A percentile compares a stretch with the other conserved stretches of the same genome.
Evolutionary conservation across 2,329 filamentous ascomycete species (phyloP).

Genomic region (Coniochaeta sp.): DNA sequence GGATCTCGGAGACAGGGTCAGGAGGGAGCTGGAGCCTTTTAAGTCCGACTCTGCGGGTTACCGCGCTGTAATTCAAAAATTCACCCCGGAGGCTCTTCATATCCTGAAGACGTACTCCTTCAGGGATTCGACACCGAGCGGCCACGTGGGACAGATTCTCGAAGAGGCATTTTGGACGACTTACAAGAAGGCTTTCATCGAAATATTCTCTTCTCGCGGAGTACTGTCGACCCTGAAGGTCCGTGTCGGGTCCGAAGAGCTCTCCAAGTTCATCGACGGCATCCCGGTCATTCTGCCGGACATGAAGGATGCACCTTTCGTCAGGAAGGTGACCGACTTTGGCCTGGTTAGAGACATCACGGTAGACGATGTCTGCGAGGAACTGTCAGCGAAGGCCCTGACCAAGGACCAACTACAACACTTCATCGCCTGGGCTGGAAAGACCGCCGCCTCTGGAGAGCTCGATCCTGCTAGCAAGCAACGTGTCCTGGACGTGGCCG

Average conservation of each 20-base stretch:
- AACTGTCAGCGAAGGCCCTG: constrained; percentile 76
- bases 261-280: constrained; percentile 70
- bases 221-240: constrained; percentile 79
- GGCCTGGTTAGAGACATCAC: constrained; percentile 85
- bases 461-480: constrained; percentile 62
- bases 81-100: constrained; percentile 74
- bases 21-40: constrained; percentile 21
- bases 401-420: constrained; percentile 69
- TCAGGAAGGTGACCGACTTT: constrained; percentile 74
- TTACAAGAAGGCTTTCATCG: constrained; percentile 73
- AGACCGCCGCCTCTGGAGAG: constrained; percentile 63
- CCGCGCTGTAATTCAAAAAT: constrained; percentile 55
- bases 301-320: constrained; percentile 66
- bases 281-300: constrained; percentile 80
- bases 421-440: constrained; percentile 78
- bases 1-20: constrained; percentile 58
- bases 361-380: constrained; percentile 74
- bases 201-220: constrained; percentile 81
- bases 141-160: constrained; percentile 75
- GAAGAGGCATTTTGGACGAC: constrained; percentile 96
- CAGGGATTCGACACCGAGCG: constrained; percentile 81
- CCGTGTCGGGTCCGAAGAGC: constrained; percentile 62
- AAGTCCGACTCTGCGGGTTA: constrained; percentile 45
- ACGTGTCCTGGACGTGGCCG: constrained; percentile 69
- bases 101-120: constrained; percentile 84